Base-by-base conservation (phyloP, 2,329 filamentous ascomycete species). In the Tolypocladium nubicola region DNA sequence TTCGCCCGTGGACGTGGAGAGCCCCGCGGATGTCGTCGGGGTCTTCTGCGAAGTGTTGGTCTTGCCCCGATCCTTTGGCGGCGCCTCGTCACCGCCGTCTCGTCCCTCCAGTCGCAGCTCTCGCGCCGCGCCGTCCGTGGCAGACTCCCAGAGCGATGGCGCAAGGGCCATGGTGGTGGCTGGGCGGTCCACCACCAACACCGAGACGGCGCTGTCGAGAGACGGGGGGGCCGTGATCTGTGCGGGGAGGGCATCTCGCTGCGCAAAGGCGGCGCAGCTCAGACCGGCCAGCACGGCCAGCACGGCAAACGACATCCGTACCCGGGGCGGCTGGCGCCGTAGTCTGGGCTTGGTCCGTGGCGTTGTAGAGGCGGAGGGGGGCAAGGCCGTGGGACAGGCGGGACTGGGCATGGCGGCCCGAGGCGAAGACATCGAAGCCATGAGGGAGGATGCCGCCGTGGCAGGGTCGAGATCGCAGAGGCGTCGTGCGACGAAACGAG, bases 261-360 rank as follows among this genome's bases (percentile, higher is more conserved):
- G 56, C 30, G 57, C 57, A 13, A 52, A 50, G 11, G 53, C 54
- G 5, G 57, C 43, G 52, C 57, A 57, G 40, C 52, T 54, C 10
- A 59, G 19, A 9, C 53, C 54, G 11, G 57, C 58, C 40, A 61
- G 38, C 16, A 57, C 23, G 23, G 45, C 56, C 26, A 61, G 33
- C 11, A 57, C 41, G 10, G 57, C 50, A 21, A 57, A 21, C 14
- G 60, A 43, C 52, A 58, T 52, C n/a, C 41, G 55, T n/a, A 57
- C 14, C 23, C 54, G 43, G 14, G 40, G 55, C 39, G 19, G n/a
- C 9, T 5, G 13, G 10, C 2, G 49, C 30, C 49, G 47, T 26
- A 5, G 16, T 11, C 38, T 2, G 35, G 37, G 16, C 37, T 40
- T 49, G 21, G 23, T 38, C 23, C 49, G 49, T 23, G 33, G 13